These are phyloP conservation scores for Fusarium brevicatenulatum DNA, from an alignment of 2,329 filamentous ascomycete species.

Conservation along the genomic window DNA sequence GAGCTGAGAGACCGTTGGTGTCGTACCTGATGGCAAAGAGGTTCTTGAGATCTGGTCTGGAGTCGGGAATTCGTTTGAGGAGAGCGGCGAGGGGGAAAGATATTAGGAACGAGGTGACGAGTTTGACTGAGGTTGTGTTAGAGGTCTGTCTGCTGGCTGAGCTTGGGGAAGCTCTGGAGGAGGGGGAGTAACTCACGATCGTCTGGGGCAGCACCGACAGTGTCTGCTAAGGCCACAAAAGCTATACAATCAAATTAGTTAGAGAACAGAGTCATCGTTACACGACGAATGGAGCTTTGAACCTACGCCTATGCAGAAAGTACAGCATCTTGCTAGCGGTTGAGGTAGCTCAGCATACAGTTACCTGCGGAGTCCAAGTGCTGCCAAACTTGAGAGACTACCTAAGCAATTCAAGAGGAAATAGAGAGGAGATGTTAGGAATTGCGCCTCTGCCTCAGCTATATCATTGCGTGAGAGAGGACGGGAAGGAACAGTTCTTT, in stretches of 20 bases:
- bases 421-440: neutral
- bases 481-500: neutral
- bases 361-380: neutral
- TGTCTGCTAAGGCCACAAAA: conserved; percentile 49
- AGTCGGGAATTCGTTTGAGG: conserved; percentile 90
- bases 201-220: conserved; percentile 51
- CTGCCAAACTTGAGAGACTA: neutral
- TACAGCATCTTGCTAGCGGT: conserved; percentile 28
- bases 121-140: conserved; percentile 74
- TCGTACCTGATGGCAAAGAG: conserved; percentile 80
- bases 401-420: neutral
- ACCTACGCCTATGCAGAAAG: conserved; percentile 37
- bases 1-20: neutral
- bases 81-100: conserved; percentile 92
- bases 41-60: conserved; percentile 86
- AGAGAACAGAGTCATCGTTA: conserved; percentile 6
- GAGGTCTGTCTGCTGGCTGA: neutral
- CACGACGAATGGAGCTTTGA: neutral
- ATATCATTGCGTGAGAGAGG: conserved; percentile 29
- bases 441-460: conserved; percentile 9
- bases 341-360: neutral
- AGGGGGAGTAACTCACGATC: conserved; percentile 48
- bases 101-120: conserved; percentile 87
- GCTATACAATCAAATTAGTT: conserved; percentile 39
- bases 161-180: neutral